Evolutionary conservation across 1,139 yeast species (phyloP), one percentile per base, ranked within the genome.

Genomic region (Pichia sp.): DNA sequence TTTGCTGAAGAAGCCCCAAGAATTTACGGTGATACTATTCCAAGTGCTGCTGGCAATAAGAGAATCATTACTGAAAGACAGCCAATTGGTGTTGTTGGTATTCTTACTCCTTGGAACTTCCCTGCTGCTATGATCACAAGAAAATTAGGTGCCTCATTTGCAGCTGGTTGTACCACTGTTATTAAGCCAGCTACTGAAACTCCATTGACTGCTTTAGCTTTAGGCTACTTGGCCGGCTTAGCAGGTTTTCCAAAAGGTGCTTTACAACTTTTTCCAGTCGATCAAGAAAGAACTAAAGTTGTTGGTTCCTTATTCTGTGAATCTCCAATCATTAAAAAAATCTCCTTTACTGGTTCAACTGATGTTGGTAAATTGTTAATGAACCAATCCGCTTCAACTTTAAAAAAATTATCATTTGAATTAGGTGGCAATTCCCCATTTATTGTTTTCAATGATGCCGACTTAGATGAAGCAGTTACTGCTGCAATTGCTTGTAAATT

Each of bases 51-150:
- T 59, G 67, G 78, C 26, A 61, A 69, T 27, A 79, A 75, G 61
- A 74, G 89, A 60, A 84, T 85, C 44, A 67, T 82, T 54, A 79
- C 95, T 2, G 59, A 79, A 51, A 82, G 82, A 61, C 94, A 85
- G 64, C 95, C 96, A 25, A 76, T 90, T 49, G 97, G 97, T 30
- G 96, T 88, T 3, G 88, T 94, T 60, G 96, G 95, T 38, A 79
- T 90, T 52, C 73, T 92, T 58, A 88, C 97, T 7, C 97, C 97
- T 23, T 92, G 97, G 97, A 92, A 92, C 67, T 92, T 92, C 71
- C 97, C 98, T 22, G 74, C 83, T 47, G 95, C 97, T 7, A 90
- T 92, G 97, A 87, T 90, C 54, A 80, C 97, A 4, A 77, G 97
- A 61, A 92, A 92, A 66, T 77, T 85, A 43, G 97, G 89, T 34